Evolutionary conservation across 805 yeast genomes (phyloP).

Genomic region (Grigorovia transvaalensis): DNA sequence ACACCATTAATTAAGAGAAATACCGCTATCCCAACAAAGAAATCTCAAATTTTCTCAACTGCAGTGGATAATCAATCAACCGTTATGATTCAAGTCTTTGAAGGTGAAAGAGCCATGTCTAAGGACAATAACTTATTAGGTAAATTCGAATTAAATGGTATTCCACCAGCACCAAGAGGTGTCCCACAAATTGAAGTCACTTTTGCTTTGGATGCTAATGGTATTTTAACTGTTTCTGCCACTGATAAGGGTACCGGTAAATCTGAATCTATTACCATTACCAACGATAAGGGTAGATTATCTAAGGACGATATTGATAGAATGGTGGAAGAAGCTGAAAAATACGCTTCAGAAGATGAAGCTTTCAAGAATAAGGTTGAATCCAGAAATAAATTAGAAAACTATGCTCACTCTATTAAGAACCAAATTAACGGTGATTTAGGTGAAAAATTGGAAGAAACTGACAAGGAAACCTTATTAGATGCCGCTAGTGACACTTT

Average conservation of each 20-base stretch:
- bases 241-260: slow-evolving; percentile 92
- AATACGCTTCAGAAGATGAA: slow-evolving; percentile 85
- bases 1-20: slow-evolving; percentile 90
- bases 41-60: slow-evolving; percentile 90
- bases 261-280: slow-evolving; percentile 80
- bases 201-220: slow-evolving; percentile 93
- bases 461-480: slow-evolving; percentile 77
- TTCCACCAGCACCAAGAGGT: slow-evolving; percentile 99
- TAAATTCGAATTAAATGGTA: slow-evolving; percentile 92
- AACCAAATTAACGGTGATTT: slow-evolving; percentile 54
- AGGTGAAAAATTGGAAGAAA: slow-evolving; percentile 75
- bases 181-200: slow-evolving; percentile 97
- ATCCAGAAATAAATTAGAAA: slow-evolving; percentile 80
- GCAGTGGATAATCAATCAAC: slow-evolving; percentile 96
- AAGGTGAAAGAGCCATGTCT: slow-evolving; percentile 93
- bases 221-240: slow-evolving; percentile 91
- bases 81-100: slow-evolving; percentile 85
- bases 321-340: slow-evolving; percentile 96
- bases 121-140: slow-evolving; percentile 93
- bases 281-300: slow-evolving; percentile 90
- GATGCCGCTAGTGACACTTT: slow-evolving; percentile 83
- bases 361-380: slow-evolving; percentile 75
- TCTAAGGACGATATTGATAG: slow-evolving; percentile 90
- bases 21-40: slow-evolving; percentile 91
- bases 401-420: slow-evolving; percentile 75